Conservation (phyloP, 2,329 filamentous ascomycete species). For the Hypoxylon sp. region DNA sequence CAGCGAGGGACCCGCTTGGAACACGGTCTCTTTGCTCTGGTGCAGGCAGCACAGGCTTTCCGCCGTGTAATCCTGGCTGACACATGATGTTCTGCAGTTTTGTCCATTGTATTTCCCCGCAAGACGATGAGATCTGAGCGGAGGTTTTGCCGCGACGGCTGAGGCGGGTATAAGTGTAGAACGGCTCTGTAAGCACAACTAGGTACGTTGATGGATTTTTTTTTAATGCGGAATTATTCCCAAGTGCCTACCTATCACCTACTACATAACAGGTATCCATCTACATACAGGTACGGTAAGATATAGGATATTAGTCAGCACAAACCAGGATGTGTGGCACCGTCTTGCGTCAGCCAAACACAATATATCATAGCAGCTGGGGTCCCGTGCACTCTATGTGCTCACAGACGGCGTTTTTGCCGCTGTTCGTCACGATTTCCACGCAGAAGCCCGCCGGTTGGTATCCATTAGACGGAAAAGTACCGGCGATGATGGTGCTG, state of each 20-base stretch:
- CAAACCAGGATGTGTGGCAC: neutral
- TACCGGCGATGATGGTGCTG: neutral
- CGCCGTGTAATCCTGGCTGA: conserved; percentile 7
- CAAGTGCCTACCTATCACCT: neutral
- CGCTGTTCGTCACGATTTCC: neutral
- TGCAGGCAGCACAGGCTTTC: conserved; percentile 31
- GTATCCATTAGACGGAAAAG: neutral
- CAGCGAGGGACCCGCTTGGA: conserved; percentile 26
- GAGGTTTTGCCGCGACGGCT: neutral
- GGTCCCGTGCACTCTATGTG: neutral
- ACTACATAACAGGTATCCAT: too few relatives aligned
- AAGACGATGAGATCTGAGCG: neutral
- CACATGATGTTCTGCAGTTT: neutral
- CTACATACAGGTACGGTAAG: neutral
- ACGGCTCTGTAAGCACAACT: neutral
- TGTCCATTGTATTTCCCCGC: conserved; percentile 2
- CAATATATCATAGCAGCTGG: neutral
- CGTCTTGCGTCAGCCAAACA: neutral
- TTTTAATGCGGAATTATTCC: neutral
- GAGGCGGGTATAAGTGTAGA: neutral
- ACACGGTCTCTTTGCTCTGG: conserved; percentile 28
- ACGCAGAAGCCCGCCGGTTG: neutral
- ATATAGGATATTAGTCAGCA: conserved; percentile 4
- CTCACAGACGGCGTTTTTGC: neutral
- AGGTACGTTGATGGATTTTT: neutral